Base-by-base conservation (phyloP, 2,329 filamentous ascomycete genomes). In the Aquanectria penicillioides region DNA sequence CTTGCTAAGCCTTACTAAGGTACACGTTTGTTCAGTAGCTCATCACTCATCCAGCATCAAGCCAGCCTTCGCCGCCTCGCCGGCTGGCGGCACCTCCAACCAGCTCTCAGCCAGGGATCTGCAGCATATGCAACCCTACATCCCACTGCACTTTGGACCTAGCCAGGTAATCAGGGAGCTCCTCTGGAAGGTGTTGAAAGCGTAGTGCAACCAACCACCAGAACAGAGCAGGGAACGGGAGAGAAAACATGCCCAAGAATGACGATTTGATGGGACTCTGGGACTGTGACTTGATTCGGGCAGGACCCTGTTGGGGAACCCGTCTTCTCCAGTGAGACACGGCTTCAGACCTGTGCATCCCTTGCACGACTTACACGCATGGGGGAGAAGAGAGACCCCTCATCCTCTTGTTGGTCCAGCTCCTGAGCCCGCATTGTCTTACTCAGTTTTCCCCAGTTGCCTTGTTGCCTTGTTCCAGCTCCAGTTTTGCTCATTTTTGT, bases 131-230 rank as follows among this genome's bases (percentile, higher is more conserved):
- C 36, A 58, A 47, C 34, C 34, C 38, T 43, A 40, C 48, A 52
- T 46, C 29, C 43, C 47, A 47, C 48, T 47, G 48, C 49, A 53
- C 48, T 48, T 47, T 25, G 36, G 41, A 48, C 34, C 41, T 34
- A 48, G 38, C 26, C 11, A 25, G 31, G 38, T 20, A 33, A 33
- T 47, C 17, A 46, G 40, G n/a, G n/a, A n/a, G n/a, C n/a, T 26
- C 20, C 25, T 53, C 38, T 46, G n/a, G 31, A 31, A 36, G 29
- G 31, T 17, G 28, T 46, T 44, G 23, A 29, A 46, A 33, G 23
- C 17, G 41, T 18, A 34, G 53, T 48, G 55, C 48, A 53, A 58
- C 55, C 55, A 58, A 48, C 55, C 55, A 48, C 34, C 26, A 51
- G 40, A 47, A 33, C 33, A 22, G 53, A 37, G 29, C 37, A 49